These are phyloP conservation scores for Globisporangium okanoganense DNA, from an alignment of 352 stramenopile species.

Conservation along the genomic window DNA sequence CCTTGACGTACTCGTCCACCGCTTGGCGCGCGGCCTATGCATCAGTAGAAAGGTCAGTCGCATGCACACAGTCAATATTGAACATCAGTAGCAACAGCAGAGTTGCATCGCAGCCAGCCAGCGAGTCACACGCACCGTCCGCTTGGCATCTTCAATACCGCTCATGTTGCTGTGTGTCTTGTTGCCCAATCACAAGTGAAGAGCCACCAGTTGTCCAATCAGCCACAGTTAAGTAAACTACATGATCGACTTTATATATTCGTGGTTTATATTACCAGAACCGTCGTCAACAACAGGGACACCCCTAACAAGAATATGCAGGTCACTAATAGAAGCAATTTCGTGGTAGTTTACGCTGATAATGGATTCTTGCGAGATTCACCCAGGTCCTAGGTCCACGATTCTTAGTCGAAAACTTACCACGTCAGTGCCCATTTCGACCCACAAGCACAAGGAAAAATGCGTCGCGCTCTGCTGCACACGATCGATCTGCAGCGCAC, in stretches of 20 bases:
- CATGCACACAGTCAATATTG: neutral
- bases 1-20: conserved; percentile 91
- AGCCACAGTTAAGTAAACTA: neutral
- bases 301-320: neutral
- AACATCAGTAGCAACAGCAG: neutral
- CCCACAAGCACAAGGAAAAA: neutral
- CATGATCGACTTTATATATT: neutral
- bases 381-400: neutral
- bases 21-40: conserved; percentile 71
- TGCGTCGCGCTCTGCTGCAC: neutral
- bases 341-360: neutral
- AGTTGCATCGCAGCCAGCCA: neutral
- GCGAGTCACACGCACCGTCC: conserved; percentile 34
- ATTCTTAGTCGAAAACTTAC: conserved; percentile 2
- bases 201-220: neutral
- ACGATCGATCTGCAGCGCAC: neutral
- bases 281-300: neutral
- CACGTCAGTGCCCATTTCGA: neutral
- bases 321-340: neutral
- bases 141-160: conserved; percentile 71
- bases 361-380: neutral
- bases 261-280: neutral
- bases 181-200: conserved; percentile 5
- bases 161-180: conserved; percentile 19
- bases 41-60: neutral